These are phyloP conservation scores for Leavenworthia alabamica DNA, from an alignment of 345 rosid genomes.

Conservation along the genomic window DNA sequence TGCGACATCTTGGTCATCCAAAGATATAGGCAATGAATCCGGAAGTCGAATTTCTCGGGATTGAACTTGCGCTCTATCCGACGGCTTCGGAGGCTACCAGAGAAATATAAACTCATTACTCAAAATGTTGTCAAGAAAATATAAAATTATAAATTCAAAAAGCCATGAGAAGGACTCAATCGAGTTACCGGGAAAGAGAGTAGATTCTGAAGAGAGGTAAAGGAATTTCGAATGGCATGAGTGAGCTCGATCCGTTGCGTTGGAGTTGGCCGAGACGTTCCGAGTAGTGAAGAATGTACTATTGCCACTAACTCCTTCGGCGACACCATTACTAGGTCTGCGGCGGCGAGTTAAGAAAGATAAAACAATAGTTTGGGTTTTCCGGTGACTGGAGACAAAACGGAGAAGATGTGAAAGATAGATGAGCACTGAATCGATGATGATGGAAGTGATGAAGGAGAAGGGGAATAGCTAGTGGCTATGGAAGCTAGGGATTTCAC, in stretches of 20 bases:
- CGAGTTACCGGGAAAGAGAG: slow-evolving; percentile 62
- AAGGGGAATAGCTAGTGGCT: background rate
- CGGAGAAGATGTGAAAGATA: background rate
- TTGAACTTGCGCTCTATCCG: slow-evolving; percentile 77
- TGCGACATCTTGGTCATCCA: slow-evolving; percentile 83
- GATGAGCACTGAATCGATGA: background rate
- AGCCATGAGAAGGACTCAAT: background rate
- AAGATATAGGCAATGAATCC: slow-evolving; percentile 66
- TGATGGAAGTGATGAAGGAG: background rate
- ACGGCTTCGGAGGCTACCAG: slow-evolving; percentile 63
- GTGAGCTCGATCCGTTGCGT: slow-evolving; percentile 66
- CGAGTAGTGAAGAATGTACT: slow-evolving; percentile 61
- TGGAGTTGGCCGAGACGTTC: slow-evolving; percentile 59
- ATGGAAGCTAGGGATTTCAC: background rate
- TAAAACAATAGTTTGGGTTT: background rate
- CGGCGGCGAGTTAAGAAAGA: background rate
- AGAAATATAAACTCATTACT: background rate
- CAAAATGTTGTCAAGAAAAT: background rate
- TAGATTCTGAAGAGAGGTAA: slow-evolving; percentile 54
- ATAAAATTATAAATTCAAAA: background rate
- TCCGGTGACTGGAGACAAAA: background rate
- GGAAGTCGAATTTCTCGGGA: slow-evolving; percentile 79
- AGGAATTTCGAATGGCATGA: slow-evolving; percentile 70
- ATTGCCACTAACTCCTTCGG: slow-evolving; percentile 62
- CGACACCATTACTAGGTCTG: slow-evolving; percentile 43